Percentiles rank a stretch among this genome's conserved stretches.
phyloP scores from a whole-genome alignment of 768 basidiomycete genomes.

The Russula foetens region DNA sequence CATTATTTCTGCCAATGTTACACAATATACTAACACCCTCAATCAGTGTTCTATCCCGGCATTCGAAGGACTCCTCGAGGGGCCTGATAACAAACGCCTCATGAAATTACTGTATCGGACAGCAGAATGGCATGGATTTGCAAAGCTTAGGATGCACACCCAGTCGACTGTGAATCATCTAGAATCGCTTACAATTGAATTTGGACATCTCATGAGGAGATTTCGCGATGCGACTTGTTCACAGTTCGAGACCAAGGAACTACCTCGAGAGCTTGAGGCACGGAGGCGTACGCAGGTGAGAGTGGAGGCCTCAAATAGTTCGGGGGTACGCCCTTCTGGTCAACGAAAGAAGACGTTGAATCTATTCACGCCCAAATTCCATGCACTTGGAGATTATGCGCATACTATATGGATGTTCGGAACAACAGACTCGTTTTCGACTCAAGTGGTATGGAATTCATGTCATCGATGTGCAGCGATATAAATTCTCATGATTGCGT shows the following conservation, averaged over 20 bases:
- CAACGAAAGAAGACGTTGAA: background rate
- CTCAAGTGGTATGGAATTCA: too few relatives aligned
- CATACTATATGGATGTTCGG: background rate
- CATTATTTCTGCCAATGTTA: too few relatives aligned
- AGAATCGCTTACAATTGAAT: background rate
- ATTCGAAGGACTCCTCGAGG: slow-evolving; percentile 20
- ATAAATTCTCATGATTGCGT: too few relatives aligned
- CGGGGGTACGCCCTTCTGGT: too few relatives aligned
- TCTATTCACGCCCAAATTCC: background rate
- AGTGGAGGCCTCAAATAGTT: too few relatives aligned
- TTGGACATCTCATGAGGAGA: background rate
- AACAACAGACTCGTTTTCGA: too few relatives aligned
- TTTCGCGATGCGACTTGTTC: background rate
- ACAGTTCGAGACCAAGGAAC: too few relatives aligned
- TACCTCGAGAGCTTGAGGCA: too few relatives aligned
- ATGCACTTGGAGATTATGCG: background rate
- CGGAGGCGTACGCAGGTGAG: too few relatives aligned
- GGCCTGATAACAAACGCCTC: slow-evolving; percentile 34
- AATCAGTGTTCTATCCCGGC: background rate
- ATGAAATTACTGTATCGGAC: slow-evolving; percentile 27
- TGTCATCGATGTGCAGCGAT: too few relatives aligned
- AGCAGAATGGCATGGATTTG: too few relatives aligned
- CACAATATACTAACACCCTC: too few relatives aligned
- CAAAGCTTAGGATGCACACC: background rate
- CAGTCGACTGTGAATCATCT: background rate